These are phyloP conservation scores for Oryza coarctata DNA, from an alignment of 176 grass and related monocot species.

Conservation along the genomic window DNA sequence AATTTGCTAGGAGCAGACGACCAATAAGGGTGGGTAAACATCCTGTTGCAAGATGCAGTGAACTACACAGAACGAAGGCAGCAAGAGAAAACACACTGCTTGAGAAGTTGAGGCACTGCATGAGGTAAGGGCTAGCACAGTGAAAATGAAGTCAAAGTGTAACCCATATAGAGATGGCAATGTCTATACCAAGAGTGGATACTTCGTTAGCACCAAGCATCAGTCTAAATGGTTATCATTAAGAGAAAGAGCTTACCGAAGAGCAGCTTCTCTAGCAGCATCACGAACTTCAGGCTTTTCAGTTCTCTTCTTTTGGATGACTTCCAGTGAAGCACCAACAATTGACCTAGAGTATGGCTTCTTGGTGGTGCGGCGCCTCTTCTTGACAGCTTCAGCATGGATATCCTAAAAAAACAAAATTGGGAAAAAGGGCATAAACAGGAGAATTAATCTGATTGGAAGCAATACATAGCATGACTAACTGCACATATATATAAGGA, in stretches of 20 bases:
- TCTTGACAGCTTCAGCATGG: constrained; percentile 68
- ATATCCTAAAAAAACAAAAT: constrained; percentile 49
- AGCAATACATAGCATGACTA: neutral
- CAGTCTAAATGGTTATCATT: neutral
- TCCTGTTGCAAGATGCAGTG: neutral
- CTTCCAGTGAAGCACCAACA: constrained; percentile 72
- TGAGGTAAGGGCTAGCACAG: neutral
- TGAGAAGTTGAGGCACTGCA: neutral
- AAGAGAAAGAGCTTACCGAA: constrained; percentile 46
- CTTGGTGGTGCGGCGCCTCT: constrained; percentile 67
- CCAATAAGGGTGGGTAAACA: neutral
- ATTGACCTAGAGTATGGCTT: constrained; percentile 81
- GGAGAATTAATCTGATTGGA: neutral
- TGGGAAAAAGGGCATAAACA: neutral
- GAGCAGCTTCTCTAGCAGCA: constrained; percentile 77
- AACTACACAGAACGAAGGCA: neutral
- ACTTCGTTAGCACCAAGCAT: neutral
- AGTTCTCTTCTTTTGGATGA: constrained; percentile 80
- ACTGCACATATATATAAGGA: neutral
- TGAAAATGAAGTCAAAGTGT: neutral
- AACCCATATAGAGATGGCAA: neutral
- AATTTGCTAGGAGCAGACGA: neutral
- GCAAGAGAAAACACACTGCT: neutral
- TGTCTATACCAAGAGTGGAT: neutral
- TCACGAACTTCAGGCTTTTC: constrained; percentile 79